Conservation (phyloP, 768 basidiomycete genomes). For the Infundibulicybe gibba region DNA sequence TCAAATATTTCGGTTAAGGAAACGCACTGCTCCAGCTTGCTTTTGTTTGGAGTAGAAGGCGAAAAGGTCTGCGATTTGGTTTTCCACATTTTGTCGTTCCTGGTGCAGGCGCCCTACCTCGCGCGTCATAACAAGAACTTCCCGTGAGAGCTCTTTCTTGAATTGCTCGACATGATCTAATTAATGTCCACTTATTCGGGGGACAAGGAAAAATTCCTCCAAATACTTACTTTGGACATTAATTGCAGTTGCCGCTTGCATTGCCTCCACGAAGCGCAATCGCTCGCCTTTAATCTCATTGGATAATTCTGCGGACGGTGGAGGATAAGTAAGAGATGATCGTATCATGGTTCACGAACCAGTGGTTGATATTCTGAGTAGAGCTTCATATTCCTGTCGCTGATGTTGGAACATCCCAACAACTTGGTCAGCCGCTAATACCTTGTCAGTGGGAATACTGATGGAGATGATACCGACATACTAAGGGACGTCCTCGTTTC, state of each 20-base stretch:
- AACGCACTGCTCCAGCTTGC: constrained; percentile 14
- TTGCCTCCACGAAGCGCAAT: constrained; percentile 87
- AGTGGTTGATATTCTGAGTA: constrained; percentile 61
- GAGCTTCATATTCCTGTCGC: constrained; percentile 65
- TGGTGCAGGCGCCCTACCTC: constrained; percentile 68
- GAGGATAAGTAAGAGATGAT: not conserved
- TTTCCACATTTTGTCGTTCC: constrained; percentile 62
- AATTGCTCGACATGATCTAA: constrained; percentile 85
- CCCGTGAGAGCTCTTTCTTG: constrained; percentile 73
- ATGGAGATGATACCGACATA: no score
- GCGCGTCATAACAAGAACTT: constrained; percentile 70
- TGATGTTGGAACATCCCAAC: constrained; percentile 65
- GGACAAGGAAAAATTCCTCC: not conserved
- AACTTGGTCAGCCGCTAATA: constrained; percentile 20
- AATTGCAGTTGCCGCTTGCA: constrained; percentile 89
- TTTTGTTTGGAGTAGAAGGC: constrained; percentile 70
- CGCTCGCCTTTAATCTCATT: constrained; percentile 85
- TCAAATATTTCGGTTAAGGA: no score
- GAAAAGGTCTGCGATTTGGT: constrained; percentile 71
- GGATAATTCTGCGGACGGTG: constrained; percentile 54
- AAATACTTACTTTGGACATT: constrained; percentile 71
- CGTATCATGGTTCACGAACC: constrained; percentile 33
- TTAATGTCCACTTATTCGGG: constrained; percentile 4
- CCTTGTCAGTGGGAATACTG: not conserved
- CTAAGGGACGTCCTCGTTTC: constrained; percentile 9